Evolutionary conservation across 768 basidiomycete genomes (phyloP).

Genomic region (Amanita muscaria): DNA sequence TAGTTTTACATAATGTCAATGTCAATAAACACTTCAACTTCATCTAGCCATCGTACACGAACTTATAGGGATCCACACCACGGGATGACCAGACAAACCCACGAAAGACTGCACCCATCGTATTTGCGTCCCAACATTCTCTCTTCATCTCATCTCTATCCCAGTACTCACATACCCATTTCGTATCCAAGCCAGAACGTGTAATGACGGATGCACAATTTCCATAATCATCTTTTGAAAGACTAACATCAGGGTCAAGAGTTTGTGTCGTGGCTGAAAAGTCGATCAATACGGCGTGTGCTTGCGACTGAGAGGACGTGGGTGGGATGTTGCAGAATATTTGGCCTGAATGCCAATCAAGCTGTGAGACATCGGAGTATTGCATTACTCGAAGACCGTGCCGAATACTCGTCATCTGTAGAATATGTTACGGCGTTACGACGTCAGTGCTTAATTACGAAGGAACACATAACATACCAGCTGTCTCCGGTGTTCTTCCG

Average conservation of each 20-base stretch:
- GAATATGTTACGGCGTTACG: constrained; percentile 3
- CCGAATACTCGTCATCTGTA: constrained; percentile 9
- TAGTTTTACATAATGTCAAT: no score
- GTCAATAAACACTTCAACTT: no score
- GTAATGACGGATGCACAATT: not conserved
- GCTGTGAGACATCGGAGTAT: constrained; percentile 9
- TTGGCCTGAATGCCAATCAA: constrained; percentile 12
- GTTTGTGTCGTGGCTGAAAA: constrained; percentile 4
- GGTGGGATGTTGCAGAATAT: constrained; percentile 6
- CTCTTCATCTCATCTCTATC: constrained; percentile 9
- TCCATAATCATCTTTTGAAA: constrained; percentile 9
- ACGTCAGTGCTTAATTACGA: not conserved
- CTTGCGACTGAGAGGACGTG: not conserved
- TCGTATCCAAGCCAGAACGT: constrained; percentile 6
- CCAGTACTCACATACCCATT: constrained; percentile 5
- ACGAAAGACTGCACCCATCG: constrained; percentile 1
- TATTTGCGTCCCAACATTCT: constrained; percentile 7
- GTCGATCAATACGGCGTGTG: constrained; percentile 9
- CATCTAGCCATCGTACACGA: constrained; percentile 7
- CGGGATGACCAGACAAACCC: constrained; percentile 6
- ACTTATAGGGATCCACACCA: constrained; percentile 11
- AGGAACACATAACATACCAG: constrained; percentile 8
- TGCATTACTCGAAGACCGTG: constrained; percentile 8
- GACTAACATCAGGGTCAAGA: constrained; percentile 2
- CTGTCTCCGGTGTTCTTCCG: constrained; percentile 6